These are phyloP conservation scores for Phytopythium kandeliae DNA, from an alignment of 352 stramenopile species.

Conservation along the genomic window DNA sequence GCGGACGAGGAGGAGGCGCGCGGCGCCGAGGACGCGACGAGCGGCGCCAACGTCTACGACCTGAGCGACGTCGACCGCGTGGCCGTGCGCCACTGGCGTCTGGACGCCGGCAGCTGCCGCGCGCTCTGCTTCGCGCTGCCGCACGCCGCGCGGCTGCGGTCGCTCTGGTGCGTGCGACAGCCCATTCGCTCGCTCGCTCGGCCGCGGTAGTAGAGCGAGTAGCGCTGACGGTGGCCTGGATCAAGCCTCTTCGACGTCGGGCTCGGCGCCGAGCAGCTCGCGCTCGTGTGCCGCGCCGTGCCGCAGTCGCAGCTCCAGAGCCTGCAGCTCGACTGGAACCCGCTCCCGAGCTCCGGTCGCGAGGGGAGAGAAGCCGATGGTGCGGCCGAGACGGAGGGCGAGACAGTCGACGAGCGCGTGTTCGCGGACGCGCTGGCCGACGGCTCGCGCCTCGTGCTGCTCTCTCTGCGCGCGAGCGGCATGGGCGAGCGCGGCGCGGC, in stretches of 20 bases:
- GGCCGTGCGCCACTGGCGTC: conserved; percentile 54
- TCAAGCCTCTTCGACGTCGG: conserved; percentile 67
- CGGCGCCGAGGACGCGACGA: conserved; percentile 22
- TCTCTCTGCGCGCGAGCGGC: conserved; percentile 63
- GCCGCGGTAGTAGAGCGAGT: no score
- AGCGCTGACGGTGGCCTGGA: no score
- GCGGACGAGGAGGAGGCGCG: conserved; percentile 50
- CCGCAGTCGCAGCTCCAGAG: conserved; percentile 42
- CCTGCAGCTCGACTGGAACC: conserved; percentile 73
- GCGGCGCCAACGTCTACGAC: conserved; percentile 36
- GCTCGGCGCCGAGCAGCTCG: conserved; percentile 40
- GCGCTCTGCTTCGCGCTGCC: conserved; percentile 56
- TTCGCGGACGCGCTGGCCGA: conserved; percentile 37
- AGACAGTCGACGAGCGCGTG: conserved; percentile 1
- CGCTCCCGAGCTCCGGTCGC: neutral
- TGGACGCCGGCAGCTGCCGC: conserved; percentile 50
- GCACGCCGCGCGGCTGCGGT: conserved; percentile 35
- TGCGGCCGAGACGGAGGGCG: neutral
- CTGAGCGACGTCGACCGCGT: conserved; percentile 54
- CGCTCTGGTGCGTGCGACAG: conserved; percentile 32
- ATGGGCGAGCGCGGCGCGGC: conserved; percentile 30
- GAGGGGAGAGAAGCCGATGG: no score
- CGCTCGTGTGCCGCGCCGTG: conserved; percentile 40
- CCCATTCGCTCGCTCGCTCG: neutral
- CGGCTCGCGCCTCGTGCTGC: conserved; percentile 31